Evolutionary conservation across 1,284 basidiomycete species (phyloP).

Genomic region (Austroboletus novae-zelandiae): DNA sequence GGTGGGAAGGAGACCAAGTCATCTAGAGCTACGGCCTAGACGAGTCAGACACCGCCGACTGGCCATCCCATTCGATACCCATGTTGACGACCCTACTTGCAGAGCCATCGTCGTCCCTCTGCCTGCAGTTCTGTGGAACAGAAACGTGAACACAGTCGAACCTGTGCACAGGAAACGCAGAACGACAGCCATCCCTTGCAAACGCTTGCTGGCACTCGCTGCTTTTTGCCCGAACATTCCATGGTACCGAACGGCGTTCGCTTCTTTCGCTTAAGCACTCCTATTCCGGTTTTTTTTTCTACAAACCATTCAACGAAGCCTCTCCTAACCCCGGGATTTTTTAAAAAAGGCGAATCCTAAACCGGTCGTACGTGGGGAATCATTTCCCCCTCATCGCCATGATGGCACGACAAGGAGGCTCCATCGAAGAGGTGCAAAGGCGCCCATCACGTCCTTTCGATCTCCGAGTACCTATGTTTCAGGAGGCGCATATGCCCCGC

Average conservation of each 20-base stretch:
- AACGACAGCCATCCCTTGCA: background rate
- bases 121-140: background rate
- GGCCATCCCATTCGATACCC: background rate
- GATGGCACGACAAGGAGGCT: slow-evolving; percentile 5
- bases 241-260: background rate
- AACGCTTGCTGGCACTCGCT: background rate
- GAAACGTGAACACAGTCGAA: background rate
- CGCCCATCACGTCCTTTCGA: slow-evolving; percentile 4
- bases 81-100: background rate
- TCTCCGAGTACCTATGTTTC: background rate
- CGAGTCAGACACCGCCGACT: background rate
- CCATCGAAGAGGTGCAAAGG: slow-evolving; percentile 21
- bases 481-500: slow-evolving; percentile 17
- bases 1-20: background rate
- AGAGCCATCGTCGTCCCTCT: background rate
- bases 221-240: background rate
- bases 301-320: background rate
- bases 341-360: background rate
- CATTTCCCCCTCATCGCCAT: slow-evolving; percentile 2
- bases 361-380: background rate
- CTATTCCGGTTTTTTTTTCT: background rate
- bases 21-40: background rate
- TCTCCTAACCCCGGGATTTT: background rate
- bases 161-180: background rate
- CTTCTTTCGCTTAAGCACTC: slow-evolving; percentile 1